Percentiles rank a stretch among this genome's conserved stretches.
Evolutionary conservation across 2,329 filamentous ascomycete species (phyloP).

Genomic region (Aspergillus melleus): DNA sequence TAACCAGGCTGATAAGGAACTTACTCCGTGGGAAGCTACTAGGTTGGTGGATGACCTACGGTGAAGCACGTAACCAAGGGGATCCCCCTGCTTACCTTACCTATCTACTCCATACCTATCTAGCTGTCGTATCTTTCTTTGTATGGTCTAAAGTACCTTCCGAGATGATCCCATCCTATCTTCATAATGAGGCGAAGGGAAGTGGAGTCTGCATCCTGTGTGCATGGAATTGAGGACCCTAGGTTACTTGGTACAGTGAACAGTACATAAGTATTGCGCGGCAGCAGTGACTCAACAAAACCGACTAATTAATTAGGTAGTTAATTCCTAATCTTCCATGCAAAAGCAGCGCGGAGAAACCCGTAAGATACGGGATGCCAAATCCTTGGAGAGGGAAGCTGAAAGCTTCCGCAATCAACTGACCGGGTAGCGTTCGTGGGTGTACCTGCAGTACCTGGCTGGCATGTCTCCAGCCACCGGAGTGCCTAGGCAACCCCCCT

Average conservation of each 20-base stretch:
- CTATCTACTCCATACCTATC: no score
- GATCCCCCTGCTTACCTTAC: background rate
- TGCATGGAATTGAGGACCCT: background rate
- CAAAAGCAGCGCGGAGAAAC: no score
- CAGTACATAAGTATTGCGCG: no score
- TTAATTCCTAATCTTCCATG: no score
- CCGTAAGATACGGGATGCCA: background rate
- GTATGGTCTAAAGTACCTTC: background rate
- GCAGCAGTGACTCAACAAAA: conserved; percentile 6
- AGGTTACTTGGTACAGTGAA: background rate
- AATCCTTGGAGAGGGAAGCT: background rate
- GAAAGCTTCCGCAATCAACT: background rate
- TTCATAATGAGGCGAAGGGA: conserved; percentile 6
- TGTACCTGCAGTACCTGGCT: background rate
- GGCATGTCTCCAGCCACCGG: background rate
- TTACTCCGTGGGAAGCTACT: background rate
- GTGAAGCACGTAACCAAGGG: background rate
- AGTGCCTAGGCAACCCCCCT: conserved; percentile 1
- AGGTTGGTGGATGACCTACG: background rate
- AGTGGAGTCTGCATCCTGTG: conserved; percentile 6
- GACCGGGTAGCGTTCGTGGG: background rate
- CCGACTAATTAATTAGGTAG: background rate
- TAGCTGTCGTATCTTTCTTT: background rate
- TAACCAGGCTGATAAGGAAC: background rate
- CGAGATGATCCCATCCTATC: background rate